Percentiles rank a stretch among this genome's conserved stretches.
phyloP scores from a whole-genome alignment of 495 filamentous ascomycete species.

The Penicillium canariense region DNA sequence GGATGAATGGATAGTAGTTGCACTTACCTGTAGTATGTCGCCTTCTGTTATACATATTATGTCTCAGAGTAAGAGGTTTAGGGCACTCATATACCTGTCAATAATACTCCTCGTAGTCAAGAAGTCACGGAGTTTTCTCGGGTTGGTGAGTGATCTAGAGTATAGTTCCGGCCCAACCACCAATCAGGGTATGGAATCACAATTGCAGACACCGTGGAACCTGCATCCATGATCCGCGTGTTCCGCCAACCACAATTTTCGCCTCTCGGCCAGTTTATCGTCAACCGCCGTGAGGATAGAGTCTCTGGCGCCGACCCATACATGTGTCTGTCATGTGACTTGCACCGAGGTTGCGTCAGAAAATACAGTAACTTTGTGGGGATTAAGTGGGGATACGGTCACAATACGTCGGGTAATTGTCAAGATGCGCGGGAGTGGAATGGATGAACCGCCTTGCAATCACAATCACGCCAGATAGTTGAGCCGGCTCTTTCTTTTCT shows the following conservation, averaged over 20 bases:
- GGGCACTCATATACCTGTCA: background rate
- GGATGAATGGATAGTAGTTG: no score
- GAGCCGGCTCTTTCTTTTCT: background rate
- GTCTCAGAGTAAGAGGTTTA: background rate
- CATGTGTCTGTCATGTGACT: constrained; percentile 10
- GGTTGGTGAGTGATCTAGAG: background rate
- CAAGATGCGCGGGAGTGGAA: constrained; percentile 24
- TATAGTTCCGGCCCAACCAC: background rate
- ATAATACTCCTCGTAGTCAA: no score
- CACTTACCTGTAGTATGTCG: background rate
- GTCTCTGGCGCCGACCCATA: background rate
- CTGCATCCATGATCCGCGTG: background rate
- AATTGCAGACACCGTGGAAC: background rate
- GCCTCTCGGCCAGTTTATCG: background rate
- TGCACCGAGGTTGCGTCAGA: constrained; percentile 4
- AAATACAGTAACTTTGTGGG: constrained; percentile 21
- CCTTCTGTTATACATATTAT: background rate
- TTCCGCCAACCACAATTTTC: background rate
- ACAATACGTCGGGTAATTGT: constrained; percentile 23
- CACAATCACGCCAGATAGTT: constrained; percentile 1
- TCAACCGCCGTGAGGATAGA: background rate
- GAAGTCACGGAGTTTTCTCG: background rate
- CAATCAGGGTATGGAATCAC: background rate
- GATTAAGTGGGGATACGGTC: constrained; percentile 17
- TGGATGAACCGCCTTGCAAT: constrained; percentile 1